Percentiles rank a stretch among this genome's conserved stretches.
phyloP scores from a whole-genome alignment of 2,329 filamentous ascomycete genomes.

The Trichoderma hamatum region DNA sequence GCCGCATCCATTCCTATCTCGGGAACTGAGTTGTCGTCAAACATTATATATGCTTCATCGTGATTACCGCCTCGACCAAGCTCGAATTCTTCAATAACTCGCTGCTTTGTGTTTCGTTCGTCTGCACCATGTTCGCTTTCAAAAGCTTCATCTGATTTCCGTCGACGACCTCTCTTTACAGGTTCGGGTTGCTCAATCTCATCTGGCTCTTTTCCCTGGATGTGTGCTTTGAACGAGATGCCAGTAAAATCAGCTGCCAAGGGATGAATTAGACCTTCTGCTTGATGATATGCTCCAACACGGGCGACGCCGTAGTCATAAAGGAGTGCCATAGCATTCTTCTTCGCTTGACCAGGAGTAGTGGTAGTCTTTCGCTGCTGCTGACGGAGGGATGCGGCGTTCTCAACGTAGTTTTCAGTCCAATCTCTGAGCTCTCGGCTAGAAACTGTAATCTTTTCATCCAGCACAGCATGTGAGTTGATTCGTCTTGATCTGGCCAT shows the following conservation, averaged over 20 bases:
- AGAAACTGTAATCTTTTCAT: slow-evolving; percentile 41
- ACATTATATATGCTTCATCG: slow-evolving; percentile 38
- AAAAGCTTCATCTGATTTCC: slow-evolving; percentile 50
- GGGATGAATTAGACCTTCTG: slow-evolving; percentile 44
- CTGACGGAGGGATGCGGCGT: slow-evolving; percentile 54
- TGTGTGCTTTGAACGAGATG: slow-evolving; percentile 42
- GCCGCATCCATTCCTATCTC: slow-evolving; percentile 73
- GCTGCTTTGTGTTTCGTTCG: slow-evolving; percentile 45
- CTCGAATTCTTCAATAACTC: slow-evolving; percentile 38
- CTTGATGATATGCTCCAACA: slow-evolving; percentile 34
- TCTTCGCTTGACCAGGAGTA: slow-evolving; percentile 44
- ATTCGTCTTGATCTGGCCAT: slow-evolving; percentile 34
- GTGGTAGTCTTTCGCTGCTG: slow-evolving; percentile 30
- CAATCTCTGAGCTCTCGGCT: slow-evolving; percentile 45
- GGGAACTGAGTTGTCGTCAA: slow-evolving; percentile 50
- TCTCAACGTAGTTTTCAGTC: slow-evolving; percentile 50
- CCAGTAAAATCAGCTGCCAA: slow-evolving; percentile 52
- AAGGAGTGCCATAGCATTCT: slow-evolving; percentile 39
- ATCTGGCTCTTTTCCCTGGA: slow-evolving; percentile 35
- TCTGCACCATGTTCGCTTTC: slow-evolving; percentile 40
- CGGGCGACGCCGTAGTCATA: slow-evolving; percentile 43
- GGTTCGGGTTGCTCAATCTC: slow-evolving; percentile 28
- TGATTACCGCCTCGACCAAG: slow-evolving; percentile 35
- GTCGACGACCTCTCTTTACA: slow-evolving; percentile 41
- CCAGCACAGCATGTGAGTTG: slow-evolving; percentile 37